phyloP scores from a whole-genome alignment of 345 rosid genomes.

The Raphanus sativus region DNA sequence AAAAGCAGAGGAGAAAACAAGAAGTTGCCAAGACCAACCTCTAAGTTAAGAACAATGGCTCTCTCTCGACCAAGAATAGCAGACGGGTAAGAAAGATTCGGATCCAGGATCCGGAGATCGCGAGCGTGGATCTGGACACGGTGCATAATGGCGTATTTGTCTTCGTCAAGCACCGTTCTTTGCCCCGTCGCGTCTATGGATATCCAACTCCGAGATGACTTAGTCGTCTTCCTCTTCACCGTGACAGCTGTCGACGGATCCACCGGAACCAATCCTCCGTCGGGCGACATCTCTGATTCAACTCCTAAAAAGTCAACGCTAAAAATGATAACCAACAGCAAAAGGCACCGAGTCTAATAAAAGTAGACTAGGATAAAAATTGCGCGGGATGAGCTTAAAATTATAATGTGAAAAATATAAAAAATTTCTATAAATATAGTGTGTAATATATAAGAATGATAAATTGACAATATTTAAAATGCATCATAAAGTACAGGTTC shows the following conservation, averaged over 20 bases:
- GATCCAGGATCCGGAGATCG: conserved; percentile 90
- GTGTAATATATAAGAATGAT: no score
- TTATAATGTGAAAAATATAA: no score
- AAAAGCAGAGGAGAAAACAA: neutral
- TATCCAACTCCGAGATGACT: neutral
- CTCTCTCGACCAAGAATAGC: conserved; percentile 88
- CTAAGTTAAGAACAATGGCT: conserved; percentile 90
- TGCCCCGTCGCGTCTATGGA: neutral
- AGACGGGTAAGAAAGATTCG: conserved; percentile 78
- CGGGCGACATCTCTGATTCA: neutral
- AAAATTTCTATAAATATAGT: no score
- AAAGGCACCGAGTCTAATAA: neutral
- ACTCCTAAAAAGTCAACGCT: neutral
- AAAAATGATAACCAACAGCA: neutral
- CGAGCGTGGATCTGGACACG: conserved; percentile 96
- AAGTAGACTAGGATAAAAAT: no score
- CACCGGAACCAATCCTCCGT: neutral
- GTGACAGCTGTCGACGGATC: neutral
- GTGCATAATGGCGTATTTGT: conserved; percentile 57
- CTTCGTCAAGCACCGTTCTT: neutral
- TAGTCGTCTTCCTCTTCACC: neutral
- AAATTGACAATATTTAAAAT: no score
- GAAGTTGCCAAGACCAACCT: conserved; percentile 43
- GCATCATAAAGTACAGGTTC: no score
- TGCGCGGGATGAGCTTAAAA: no score